Percentiles rank a stretch among this genome's conserved stretches.
Evolutionary conservation across 2,329 filamentous ascomycete species (phyloP).

Genomic region (Penicillium sp.): DNA sequence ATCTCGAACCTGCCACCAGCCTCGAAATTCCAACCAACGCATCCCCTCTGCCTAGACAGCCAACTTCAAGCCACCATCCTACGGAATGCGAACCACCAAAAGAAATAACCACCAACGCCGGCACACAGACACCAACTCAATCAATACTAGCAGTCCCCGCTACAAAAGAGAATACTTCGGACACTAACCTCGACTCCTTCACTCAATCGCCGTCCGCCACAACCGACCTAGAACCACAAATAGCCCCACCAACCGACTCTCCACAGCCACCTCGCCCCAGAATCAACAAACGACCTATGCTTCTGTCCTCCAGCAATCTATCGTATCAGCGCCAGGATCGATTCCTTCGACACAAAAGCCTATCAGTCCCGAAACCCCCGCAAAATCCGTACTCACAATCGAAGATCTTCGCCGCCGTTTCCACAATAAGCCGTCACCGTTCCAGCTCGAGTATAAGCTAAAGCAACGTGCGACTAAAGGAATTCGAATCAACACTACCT

Average conservation of each 20-base stretch:
- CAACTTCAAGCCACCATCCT: neutral
- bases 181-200: conserved; percentile 15
- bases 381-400: conserved; percentile 18
- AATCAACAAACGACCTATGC: conserved; percentile 18
- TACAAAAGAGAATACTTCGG: conserved; percentile 11
- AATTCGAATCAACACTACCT: conserved; percentile 18
- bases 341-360: conserved; percentile 11
- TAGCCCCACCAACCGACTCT: conserved; percentile 12
- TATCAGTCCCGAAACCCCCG: conserved; percentile 9
- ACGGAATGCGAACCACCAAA: neutral
- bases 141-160: neutral
- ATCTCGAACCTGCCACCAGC: conserved; percentile 14
- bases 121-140: neutral
- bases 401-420: conserved; percentile 22
- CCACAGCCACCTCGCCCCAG: conserved; percentile 12
- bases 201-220: conserved; percentile 10
- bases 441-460: conserved; percentile 16
- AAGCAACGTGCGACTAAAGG: conserved; percentile 14
- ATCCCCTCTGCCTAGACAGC: conserved; percentile 13
- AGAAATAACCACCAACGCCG: neutral
- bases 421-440: conserved; percentile 25
- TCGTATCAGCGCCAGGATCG: conserved; percentile 11
- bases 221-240: conserved; percentile 13
- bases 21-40: conserved; percentile 9
- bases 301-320: conserved; percentile 16